phyloP scores from a whole-genome alignment of 345 rosid genomes.

The Dovyalis caffra region DNA sequence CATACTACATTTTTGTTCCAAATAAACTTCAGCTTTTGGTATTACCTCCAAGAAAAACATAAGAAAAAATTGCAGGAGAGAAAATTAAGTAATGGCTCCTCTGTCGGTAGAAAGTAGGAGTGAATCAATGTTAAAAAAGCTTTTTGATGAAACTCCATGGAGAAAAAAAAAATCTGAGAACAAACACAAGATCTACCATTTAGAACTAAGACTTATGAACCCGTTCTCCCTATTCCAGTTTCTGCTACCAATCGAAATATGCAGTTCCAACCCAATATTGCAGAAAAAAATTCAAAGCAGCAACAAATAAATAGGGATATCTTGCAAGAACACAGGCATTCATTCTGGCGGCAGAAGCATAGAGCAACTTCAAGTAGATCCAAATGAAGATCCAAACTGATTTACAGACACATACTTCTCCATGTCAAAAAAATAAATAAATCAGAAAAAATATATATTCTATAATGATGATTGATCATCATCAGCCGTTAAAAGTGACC shows the following conservation, averaged over 20 bases:
- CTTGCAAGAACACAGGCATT: background rate
- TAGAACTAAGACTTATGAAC: background rate
- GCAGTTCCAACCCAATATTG: background rate
- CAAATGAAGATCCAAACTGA: background rate
- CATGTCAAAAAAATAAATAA: background rate
- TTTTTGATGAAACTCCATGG: background rate
- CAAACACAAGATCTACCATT: background rate
- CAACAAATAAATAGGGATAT: background rate
- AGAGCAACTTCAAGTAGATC: background rate
- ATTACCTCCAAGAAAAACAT: background rate
- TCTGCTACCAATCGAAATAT: background rate
- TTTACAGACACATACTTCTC: background rate
- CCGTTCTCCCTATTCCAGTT: background rate
- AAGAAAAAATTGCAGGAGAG: background rate
- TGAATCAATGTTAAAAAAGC: background rate
- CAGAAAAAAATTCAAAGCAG: background rate
- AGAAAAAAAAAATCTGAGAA: background rate
- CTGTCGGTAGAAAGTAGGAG: too few relatives aligned
- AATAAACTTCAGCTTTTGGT: background rate
- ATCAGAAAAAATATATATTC: background rate
- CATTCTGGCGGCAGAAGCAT: background rate
- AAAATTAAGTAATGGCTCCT: background rate
- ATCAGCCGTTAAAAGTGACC: constrained; percentile 3
- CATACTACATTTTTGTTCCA: background rate
- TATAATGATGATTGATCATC: background rate